phyloP scores from a whole-genome alignment of 1,284 basidiomycete species.

The Veloboletus limbatus region DNA sequence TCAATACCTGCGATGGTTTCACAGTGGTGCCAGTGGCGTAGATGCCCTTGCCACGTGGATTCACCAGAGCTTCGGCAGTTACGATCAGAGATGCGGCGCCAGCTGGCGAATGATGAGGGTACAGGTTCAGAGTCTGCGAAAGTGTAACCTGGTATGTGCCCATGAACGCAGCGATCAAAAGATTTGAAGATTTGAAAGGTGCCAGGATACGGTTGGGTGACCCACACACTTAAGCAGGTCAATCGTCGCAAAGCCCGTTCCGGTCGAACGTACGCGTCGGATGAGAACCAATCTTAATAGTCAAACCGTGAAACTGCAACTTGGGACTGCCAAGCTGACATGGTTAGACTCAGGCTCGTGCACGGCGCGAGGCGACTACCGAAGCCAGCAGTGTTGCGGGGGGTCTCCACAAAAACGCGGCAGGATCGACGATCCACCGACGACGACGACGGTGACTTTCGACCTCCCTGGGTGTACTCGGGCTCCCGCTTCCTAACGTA shows the following conservation, averaged over 20 bases:
- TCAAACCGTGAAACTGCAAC: too few relatives aligned
- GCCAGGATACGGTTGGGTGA: too few relatives aligned
- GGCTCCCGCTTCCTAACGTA: constrained; percentile 44
- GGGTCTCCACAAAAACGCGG: constrained; percentile 16
- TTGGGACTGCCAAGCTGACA: too few relatives aligned
- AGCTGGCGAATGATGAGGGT: constrained; percentile 41
- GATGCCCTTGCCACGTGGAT: constrained; percentile 49
- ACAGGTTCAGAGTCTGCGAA: constrained; percentile 27
- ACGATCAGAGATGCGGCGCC: constrained; percentile 43
- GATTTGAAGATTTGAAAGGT: constrained; percentile 6
- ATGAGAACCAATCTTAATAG: neutral
- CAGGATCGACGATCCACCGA: constrained; percentile 7
- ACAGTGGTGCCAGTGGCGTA: constrained; percentile 57
- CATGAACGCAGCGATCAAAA: too few relatives aligned
- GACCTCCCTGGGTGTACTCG: constrained; percentile 57
- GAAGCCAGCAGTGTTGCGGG: neutral
- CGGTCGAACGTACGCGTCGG: neutral
- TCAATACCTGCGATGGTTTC: constrained; percentile 47
- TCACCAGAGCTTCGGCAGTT: constrained; percentile 43
- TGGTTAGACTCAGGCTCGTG: too few relatives aligned
- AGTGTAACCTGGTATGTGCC: constrained; percentile 27
- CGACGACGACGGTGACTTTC: constrained; percentile 40
- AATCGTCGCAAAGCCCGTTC: constrained; percentile 9
- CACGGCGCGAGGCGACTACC: constrained; percentile 1
- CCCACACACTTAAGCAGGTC: too few relatives aligned